A percentile compares a stretch with the other conserved stretches of the same genome.
Evolutionary conservation across 176 grass and related monocot species (phyloP).

Genomic region (Oryza officinalis): DNA sequence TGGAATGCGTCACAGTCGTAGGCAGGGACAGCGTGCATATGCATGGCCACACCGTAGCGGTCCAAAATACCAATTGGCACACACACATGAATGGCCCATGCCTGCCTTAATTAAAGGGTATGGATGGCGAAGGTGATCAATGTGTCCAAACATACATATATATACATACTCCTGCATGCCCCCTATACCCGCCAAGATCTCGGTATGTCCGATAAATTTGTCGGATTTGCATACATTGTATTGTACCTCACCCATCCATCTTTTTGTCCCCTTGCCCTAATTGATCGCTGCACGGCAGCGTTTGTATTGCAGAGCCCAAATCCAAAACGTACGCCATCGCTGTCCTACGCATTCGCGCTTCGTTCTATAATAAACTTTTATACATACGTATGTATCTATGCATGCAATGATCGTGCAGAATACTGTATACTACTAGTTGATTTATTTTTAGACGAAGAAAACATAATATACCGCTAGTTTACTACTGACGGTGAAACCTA

Average conservation of each 20-base stretch:
- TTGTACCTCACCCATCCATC: not conserved
- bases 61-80: slow-evolving; percentile 4
- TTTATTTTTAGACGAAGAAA: too few relatives aligned
- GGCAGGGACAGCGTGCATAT: not conserved
- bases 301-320: not conserved
- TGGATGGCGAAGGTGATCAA: slow-evolving; percentile 23
- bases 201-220: slow-evolving; percentile 31
- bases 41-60: slow-evolving; percentile 19
- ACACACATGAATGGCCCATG: slow-evolving; percentile 9
- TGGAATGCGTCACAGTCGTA: not conserved
- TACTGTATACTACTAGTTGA: too few relatives aligned
- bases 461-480: too few relatives aligned
- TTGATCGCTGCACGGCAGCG: not conserved
- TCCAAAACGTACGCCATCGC: not conserved
- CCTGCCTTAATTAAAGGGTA: not conserved
- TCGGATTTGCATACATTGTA: not conserved
- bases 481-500: too few relatives aligned
- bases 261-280: not conserved
- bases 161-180: not conserved
- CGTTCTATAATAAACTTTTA: too few relatives aligned
- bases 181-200: slow-evolving; percentile 18
- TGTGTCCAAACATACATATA: not conserved
- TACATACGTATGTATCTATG: too few relatives aligned
- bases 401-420: too few relatives aligned
- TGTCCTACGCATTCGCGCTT: not conserved